A percentile compares a stretch with the other conserved stretches of the same genome.
Conservation (phyloP, 1,139 yeast genomes). For the Wickerhamiella pararugosa region DNA sequence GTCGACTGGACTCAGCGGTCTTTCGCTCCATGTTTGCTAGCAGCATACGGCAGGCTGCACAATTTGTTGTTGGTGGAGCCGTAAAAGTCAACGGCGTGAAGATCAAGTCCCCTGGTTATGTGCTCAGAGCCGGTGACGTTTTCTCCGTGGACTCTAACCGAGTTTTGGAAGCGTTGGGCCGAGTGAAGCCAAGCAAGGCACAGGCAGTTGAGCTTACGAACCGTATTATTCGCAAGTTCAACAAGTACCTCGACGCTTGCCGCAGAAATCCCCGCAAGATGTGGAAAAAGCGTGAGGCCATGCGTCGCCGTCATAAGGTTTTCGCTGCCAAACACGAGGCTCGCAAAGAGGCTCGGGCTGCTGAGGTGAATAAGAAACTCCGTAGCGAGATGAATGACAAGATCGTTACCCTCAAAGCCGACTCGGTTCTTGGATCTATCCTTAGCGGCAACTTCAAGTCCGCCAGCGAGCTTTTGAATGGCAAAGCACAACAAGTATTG, state of each 20-base stretch:
- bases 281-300: slow-evolving; percentile 37
- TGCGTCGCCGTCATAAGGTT: slow-evolving; percentile 29
- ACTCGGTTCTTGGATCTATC: slow-evolving; percentile 31
- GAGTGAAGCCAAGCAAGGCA: slow-evolving; percentile 59
- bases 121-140: slow-evolving; percentile 70
- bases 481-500: slow-evolving; percentile 1
- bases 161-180: slow-evolving; percentile 75
- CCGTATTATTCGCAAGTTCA: slow-evolving; percentile 61
- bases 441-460: slow-evolving; percentile 20
- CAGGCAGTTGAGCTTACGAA: slow-evolving; percentile 55
- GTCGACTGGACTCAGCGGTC: slow-evolving; percentile 75
- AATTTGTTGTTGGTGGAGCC: slow-evolving; percentile 66
- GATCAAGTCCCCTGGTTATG: slow-evolving; percentile 68
- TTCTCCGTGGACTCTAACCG: slow-evolving; percentile 76
- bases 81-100: slow-evolving; percentile 72
- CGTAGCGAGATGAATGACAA: slow-evolving; percentile 24
- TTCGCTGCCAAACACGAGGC: slow-evolving; percentile 13
- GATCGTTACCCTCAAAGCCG: slow-evolving; percentile 20
- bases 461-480: slow-evolving; percentile 5
- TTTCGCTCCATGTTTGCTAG: slow-evolving; percentile 91
- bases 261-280: slow-evolving; percentile 41
- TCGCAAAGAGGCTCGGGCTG: slow-evolving; percentile 7
- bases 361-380: slow-evolving; percentile 22
- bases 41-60: slow-evolving; percentile 86
- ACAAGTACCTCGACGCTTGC: slow-evolving; percentile 47